Evolutionary conservation across 176 grass and related monocot species (phyloP), one percentile per base, ranked within the genome.

Genomic region (Bonia amplexicaulis): DNA sequence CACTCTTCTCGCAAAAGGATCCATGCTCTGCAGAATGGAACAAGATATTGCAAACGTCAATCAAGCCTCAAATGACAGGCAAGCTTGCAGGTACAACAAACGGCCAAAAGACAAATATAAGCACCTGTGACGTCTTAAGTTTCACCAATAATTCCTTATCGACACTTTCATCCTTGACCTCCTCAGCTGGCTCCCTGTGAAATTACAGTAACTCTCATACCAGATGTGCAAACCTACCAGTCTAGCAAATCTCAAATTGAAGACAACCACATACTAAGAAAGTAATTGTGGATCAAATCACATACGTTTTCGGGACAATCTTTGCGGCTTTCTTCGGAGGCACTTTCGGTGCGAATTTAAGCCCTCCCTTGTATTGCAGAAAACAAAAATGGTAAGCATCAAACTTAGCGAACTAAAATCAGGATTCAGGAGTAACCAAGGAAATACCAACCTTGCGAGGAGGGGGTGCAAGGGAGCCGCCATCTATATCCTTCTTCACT

Each of bases 111-210:
- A 25, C 14, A 68, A 51, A 14, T 61, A 63, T 25, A 41, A 67
- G 44, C 65, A 93, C 91, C 71, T 80, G 81, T 0, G 91, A 71
- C 5, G 68, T 80, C 59, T 88, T 93, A 53, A 93, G 85, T 65
- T 88, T 93, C 73, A 68, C 82, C 57, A 90, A 66, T 12, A 93
- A 69, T 69, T 90, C 91, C 42, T 90, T 90, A 44, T 82, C 73
- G 4, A 85, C 7, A 3, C 23, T 47, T 57, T 93, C 88, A 74
- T 93, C 91, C 78, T 93, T 93, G 48, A 41, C 82, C 47, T 93
- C 85, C 20, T 90, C 88, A 74, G 79, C 7, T 40, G 74, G 85
- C 35, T 93, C 88, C 77, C 88, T 93, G 80, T 15, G 66, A 58
- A 67, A 51, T 84, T 69, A 63, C 10, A 84, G 6, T 11, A 79